Evolutionary conservation across 441 rosid species (phyloP).

Genomic region (Geranium incanum): DNA sequence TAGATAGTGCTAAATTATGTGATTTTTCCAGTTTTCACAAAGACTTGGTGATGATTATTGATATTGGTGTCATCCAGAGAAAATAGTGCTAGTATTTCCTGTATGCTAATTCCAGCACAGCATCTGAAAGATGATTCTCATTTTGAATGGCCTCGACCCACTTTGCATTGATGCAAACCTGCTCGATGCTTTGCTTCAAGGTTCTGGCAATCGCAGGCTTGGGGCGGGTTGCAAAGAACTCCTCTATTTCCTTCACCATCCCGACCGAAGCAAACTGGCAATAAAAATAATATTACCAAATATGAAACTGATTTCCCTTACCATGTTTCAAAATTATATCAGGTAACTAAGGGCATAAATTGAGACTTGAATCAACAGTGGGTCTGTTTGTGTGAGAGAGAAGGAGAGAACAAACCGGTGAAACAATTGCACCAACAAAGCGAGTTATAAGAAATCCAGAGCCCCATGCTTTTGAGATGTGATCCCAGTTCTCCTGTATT

Average conservation of each 20-base stretch:
- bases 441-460: constrained; percentile 66
- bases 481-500: constrained; percentile 69
- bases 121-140: constrained; percentile 45
- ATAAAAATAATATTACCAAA: neutral
- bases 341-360: neutral
- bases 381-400: neutral
- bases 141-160: constrained; percentile 68
- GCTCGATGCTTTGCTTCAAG: constrained; percentile 87
- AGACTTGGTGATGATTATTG: neutral
- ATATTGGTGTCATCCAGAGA: neutral
- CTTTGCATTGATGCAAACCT: constrained; percentile 59
- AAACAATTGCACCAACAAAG: constrained; percentile 59
- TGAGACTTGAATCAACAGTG: neutral
- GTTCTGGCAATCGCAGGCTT: constrained; percentile 70
- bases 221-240: constrained; percentile 59
- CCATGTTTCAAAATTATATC: neutral
- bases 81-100: constrained; percentile 31
- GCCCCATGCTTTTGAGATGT: constrained; percentile 60
- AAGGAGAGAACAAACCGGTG: constrained; percentile 50
- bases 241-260: constrained; percentile 71
- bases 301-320: neutral
- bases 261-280: constrained; percentile 73
- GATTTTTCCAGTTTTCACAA: neutral
- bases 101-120: constrained; percentile 44
- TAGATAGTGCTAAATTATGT: too few species aligned